These are phyloP conservation scores for Bipolaris oryzae DNA, from an alignment of 2,329 filamentous ascomycete species.

Conservation along the genomic window DNA sequence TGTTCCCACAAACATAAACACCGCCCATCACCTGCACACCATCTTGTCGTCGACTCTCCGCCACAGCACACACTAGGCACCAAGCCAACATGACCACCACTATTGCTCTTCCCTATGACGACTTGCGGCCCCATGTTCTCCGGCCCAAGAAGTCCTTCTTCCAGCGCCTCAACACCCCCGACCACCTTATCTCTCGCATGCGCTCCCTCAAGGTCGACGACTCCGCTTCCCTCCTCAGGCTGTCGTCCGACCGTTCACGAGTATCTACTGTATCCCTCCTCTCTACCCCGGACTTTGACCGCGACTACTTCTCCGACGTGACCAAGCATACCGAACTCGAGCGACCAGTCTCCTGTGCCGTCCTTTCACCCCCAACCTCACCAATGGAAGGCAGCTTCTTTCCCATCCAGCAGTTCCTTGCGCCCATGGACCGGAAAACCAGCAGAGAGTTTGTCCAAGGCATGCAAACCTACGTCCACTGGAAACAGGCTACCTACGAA, in stretches of 20 bases:
- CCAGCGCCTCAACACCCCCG: constrained; percentile 20
- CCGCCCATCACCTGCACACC: neutral
- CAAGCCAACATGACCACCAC: constrained; percentile 19
- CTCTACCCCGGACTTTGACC: constrained; percentile 12
- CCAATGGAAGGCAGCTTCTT: constrained; percentile 13
- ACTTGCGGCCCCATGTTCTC: constrained; percentile 14
- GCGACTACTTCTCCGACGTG: constrained; percentile 6
- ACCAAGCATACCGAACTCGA: constrained; percentile 11
- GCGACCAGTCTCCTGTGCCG: neutral
- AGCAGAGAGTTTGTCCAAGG: constrained; percentile 9
- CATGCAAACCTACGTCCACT: constrained; percentile 17
- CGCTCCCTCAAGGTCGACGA: constrained; percentile 12
- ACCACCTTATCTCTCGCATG: constrained; percentile 17
- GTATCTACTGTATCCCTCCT: constrained; percentile 9
- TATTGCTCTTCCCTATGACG: constrained; percentile 17
- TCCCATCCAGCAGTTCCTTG: constrained; percentile 11
- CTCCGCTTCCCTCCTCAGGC: neutral
- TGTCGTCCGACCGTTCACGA: constrained; percentile 7
- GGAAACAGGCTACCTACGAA: constrained; percentile 16
- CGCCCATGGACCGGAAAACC: constrained; percentile 12
- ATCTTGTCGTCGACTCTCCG: neutral
- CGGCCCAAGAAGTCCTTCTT: constrained; percentile 24
- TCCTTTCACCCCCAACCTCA: constrained; percentile 8
- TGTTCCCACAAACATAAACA: constrained; percentile 14
- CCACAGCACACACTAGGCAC: neutral